Conservation (phyloP, 2,329 filamentous ascomycete genomes). For the Aspergillus tanneri region DNA sequence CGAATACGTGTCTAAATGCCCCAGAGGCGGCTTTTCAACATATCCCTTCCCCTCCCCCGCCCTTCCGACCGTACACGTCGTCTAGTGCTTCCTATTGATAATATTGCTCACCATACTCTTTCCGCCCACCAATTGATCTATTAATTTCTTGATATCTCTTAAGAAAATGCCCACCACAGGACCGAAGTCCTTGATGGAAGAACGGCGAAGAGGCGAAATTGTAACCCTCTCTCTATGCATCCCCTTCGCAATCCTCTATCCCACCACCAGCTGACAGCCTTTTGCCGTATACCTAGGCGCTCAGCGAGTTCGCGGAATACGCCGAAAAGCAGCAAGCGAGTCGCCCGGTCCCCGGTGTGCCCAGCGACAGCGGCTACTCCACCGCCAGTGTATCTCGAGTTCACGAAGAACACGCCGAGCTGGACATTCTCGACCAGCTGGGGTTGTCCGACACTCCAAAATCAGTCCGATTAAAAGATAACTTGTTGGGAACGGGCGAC, state of each 20-base stretch:
- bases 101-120: not conserved
- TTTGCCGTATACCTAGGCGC: constrained; percentile 54
- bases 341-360: constrained; percentile 37
- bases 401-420: constrained; percentile 75
- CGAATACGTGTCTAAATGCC: constrained; percentile 44
- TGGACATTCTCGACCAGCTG: constrained; percentile 82
- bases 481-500: constrained; percentile 61
- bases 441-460: constrained; percentile 69
- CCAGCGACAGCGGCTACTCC: constrained; percentile 44
- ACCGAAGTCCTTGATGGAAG: constrained; percentile 67
- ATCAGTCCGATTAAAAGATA: constrained; percentile 66
- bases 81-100: constrained; percentile 15
- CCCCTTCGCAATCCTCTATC: not conserved
- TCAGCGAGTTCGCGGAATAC: constrained; percentile 96
- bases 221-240: constrained; percentile 52
- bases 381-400: constrained; percentile 35
- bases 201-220: constrained; percentile 82
- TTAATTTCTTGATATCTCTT: not conserved
- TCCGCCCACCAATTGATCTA: not conserved
- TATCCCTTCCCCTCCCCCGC: no score
- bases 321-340: constrained; percentile 86
- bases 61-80: constrained; percentile 25
- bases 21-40: constrained; percentile 37
- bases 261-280: constrained; percentile 10
- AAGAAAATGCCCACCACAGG: constrained; percentile 36